phyloP scores from a whole-genome alignment of 75 land plant species.

The Sequoiadendron giganteum region DNA sequence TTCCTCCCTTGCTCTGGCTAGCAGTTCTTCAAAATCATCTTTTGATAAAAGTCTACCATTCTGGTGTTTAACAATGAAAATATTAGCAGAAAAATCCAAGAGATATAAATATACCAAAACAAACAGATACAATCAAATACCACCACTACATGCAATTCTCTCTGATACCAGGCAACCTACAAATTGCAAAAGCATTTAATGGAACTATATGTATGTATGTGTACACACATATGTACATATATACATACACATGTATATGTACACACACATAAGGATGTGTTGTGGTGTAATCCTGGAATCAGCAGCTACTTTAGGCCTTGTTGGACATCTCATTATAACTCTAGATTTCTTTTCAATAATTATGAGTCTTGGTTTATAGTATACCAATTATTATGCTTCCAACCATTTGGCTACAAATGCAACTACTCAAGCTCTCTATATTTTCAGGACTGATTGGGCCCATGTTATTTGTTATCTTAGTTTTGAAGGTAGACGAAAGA shows the following conservation, averaged over 20 bases:
- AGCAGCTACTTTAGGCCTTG: neutral
- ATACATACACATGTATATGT: too few species aligned
- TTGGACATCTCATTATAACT: too few species aligned
- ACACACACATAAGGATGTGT: neutral
- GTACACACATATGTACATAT: too few species aligned
- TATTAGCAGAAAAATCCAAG: constrained; percentile 9
- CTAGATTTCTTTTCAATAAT: too few species aligned
- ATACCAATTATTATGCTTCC: too few species aligned
- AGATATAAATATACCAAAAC: neutral
- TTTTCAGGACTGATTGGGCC: too few species aligned
- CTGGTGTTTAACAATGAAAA: constrained; percentile 29
- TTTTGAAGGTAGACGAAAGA: too few species aligned
- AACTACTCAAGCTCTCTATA: too few species aligned
- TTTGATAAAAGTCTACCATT: constrained; percentile 65
- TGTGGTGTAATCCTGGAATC: neutral
- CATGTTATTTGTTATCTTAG: too few species aligned
- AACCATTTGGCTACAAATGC: too few species aligned
- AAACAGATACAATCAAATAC: neutral
- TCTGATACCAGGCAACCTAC: neutral
- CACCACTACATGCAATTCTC: neutral
- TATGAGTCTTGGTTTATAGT: too few species aligned
- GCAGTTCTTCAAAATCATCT: constrained; percentile 51
- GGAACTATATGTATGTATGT: neutral
- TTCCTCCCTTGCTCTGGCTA: constrained; percentile 65
- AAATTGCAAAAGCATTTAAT: neutral